These are phyloP conservation scores for Cyberlindnera sargentensis DNA, from an alignment of 805 yeast species.

Conservation along the genomic window DNA sequence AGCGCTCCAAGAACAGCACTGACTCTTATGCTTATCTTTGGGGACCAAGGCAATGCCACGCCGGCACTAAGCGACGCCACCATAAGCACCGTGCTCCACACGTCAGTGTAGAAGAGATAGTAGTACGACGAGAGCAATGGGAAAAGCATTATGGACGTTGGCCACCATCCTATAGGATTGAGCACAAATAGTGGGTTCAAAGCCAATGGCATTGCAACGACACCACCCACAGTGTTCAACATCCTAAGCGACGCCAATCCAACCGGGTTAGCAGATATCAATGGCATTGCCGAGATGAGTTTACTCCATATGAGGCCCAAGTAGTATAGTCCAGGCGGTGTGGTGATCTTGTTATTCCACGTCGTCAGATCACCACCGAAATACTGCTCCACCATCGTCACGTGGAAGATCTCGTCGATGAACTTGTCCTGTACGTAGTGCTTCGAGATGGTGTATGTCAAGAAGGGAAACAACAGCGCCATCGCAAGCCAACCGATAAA, in stretches of 20 bases:
- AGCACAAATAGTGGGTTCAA: slow-evolving; percentile 32
- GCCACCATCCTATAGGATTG: slow-evolving; percentile 38
- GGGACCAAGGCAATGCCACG: slow-evolving; percentile 32
- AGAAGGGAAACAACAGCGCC: slow-evolving; percentile 18
- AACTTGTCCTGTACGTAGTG: slow-evolving; percentile 27
- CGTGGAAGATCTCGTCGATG: slow-evolving; percentile 80
- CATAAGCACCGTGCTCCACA: slow-evolving; percentile 78
- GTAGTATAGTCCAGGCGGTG: slow-evolving; percentile 89
- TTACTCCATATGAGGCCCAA: slow-evolving; percentile 33
- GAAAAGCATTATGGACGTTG: slow-evolving; percentile 38
- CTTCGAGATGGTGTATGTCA: slow-evolving; percentile 25
- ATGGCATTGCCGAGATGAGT: slow-evolving; percentile 7
- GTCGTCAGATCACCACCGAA: slow-evolving; percentile 49
- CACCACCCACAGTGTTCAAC: slow-evolving; percentile 64
- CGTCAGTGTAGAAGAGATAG: slow-evolving; percentile 83
- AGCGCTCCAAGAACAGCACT: slow-evolving; percentile 52
- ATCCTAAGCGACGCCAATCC: slow-evolving; percentile 38
- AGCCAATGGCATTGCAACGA: slow-evolving; percentile 42
- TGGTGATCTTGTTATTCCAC: slow-evolving; percentile 90
- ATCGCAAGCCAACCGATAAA: slow-evolving; percentile 26
- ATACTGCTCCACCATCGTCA: slow-evolving; percentile 68
- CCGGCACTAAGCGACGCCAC: slow-evolving; percentile 46
- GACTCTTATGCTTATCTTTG: slow-evolving; percentile 27
- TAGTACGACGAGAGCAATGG: slow-evolving; percentile 74
- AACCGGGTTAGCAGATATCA: slow-evolving; percentile 23